phyloP scores from a whole-genome alignment of 2,329 filamentous ascomycete species.

The Aspergillus sp. region DNA sequence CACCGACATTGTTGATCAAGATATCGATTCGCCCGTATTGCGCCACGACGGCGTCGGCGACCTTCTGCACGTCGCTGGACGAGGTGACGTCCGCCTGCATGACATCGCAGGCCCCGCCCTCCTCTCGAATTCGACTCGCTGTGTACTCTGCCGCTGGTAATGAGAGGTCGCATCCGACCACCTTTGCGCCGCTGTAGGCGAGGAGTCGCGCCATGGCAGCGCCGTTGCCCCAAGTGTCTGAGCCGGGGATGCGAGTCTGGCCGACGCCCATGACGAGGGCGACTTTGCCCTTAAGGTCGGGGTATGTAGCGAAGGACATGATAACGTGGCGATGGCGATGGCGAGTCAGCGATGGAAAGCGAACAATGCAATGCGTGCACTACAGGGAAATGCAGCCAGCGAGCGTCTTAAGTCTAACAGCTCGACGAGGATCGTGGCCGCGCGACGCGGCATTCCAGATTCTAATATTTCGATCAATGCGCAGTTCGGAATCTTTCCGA shows the following conservation, averaged over 20 bases:
- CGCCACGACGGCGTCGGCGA: slow-evolving; percentile 54
- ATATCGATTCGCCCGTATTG: slow-evolving; percentile 60
- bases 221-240: slow-evolving; percentile 51
- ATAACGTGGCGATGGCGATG: background rate
- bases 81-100: slow-evolving; percentile 55
- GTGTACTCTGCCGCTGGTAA: slow-evolving; percentile 18
- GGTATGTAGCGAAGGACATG: background rate
- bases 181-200: slow-evolving; percentile 48
- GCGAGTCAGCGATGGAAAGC: background rate
- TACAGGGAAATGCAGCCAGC: no score
- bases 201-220: slow-evolving; percentile 51
- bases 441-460: no score
- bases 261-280: slow-evolving; percentile 28
- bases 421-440: no score
- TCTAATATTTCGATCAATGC: no score
- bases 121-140: slow-evolving; percentile 15
- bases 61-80: slow-evolving; percentile 49
- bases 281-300: slow-evolving; percentile 15
- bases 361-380: no score
- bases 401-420: no score
- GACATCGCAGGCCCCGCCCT: slow-evolving; percentile 38
- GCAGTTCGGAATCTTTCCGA: background rate
- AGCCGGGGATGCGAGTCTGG: slow-evolving; percentile 36
- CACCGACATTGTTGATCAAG: slow-evolving; percentile 61
- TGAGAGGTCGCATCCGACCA: slow-evolving; percentile 54